Conservation (phyloP, 306 rosid genomes). For the Vigna nakashimae region DNA sequence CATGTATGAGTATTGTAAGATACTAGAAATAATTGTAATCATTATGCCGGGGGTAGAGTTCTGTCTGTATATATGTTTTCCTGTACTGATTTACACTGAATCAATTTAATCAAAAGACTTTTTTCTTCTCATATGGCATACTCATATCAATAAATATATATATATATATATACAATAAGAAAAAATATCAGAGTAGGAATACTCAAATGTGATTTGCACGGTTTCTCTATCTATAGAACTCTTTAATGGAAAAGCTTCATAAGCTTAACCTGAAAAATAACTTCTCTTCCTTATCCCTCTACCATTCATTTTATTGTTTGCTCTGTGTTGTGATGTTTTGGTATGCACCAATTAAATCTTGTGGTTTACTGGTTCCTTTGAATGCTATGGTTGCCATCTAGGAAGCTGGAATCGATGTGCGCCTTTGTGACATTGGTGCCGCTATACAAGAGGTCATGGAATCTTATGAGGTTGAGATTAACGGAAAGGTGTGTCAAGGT, state of each 20-base stretch:
- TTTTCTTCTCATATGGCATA: too few species aligned
- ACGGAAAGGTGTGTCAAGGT: constrained; percentile 94
- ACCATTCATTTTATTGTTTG: not conserved
- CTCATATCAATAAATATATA: too few species aligned
- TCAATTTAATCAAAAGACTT: too few species aligned
- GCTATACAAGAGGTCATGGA: constrained; percentile 99
- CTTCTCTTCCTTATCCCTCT: not conserved
- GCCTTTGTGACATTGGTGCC: constrained; percentile 96
- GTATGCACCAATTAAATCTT: constrained; percentile 27
- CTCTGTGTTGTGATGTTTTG: constrained; percentile 12
- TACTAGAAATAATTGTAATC: too few species aligned
- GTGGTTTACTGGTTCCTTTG: constrained; percentile 26
- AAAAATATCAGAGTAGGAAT: not conserved
- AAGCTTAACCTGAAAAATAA: not conserved
- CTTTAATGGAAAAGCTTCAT: not conserved
- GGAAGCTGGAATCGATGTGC: constrained; percentile 98
- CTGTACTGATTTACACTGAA: too few species aligned
- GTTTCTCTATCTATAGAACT: not conserved
- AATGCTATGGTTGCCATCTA: constrained; percentile 44
- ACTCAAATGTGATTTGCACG: not conserved
- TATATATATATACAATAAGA: too few species aligned
- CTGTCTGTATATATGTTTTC: too few species aligned
- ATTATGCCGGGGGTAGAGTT: too few species aligned
- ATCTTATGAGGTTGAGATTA: constrained; percentile 94
- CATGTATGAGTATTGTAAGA: too few species aligned